Evolutionary conservation across 2,329 filamentous ascomycete genomes (phyloP).

Genomic region (Cladorrhinum sp.): DNA sequence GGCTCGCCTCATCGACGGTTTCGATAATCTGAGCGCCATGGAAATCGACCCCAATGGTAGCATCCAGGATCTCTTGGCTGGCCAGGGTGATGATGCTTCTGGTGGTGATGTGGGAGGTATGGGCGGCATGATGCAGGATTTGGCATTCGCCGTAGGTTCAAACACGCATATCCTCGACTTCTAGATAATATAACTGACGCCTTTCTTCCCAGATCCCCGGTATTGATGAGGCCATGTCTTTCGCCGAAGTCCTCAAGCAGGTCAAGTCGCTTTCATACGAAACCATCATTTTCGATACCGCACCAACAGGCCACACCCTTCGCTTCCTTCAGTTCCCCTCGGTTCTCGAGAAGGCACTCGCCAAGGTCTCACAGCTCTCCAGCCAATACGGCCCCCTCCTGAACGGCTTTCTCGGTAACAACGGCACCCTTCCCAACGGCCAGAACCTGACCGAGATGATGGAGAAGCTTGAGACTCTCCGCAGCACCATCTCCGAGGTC

Average conservation of each 20-base stretch:
- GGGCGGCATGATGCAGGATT: conserved; percentile 97
- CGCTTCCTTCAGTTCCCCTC: conserved; percentile 98
- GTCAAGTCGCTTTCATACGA: conserved; percentile 99
- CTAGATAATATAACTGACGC: conserved; percentile 4
- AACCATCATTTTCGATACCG: conserved; percentile 98
- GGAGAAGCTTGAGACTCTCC: conserved; percentile 88
- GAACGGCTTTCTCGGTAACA: conserved; percentile 82
- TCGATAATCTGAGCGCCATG: conserved; percentile 94
- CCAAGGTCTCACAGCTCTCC: conserved; percentile 91
- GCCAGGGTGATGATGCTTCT: conserved; percentile 64
- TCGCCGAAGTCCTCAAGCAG: conserved; percentile 98
- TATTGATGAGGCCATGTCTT: conserved; percentile 99
- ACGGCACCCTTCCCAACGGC: conserved; percentile 72
- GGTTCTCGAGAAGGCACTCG: conserved; percentile 96
- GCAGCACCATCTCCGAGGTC: conserved; percentile 90
- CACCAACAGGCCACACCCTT: conserved; percentile 94
- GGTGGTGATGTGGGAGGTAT: conserved; percentile 68
- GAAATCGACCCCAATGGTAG: conserved; percentile 98
- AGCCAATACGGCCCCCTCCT: conserved; percentile 94
- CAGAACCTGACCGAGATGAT: conserved; percentile 89
- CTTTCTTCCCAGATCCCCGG: conserved; percentile 73
- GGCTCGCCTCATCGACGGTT: conserved; percentile 86
- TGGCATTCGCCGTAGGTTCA: conserved; percentile 80
- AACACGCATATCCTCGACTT: not conserved
- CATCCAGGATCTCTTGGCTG: conserved; percentile 88